phyloP scores from a whole-genome alignment of 1,139 yeast species.

The Kodamaea fungicola region DNA sequence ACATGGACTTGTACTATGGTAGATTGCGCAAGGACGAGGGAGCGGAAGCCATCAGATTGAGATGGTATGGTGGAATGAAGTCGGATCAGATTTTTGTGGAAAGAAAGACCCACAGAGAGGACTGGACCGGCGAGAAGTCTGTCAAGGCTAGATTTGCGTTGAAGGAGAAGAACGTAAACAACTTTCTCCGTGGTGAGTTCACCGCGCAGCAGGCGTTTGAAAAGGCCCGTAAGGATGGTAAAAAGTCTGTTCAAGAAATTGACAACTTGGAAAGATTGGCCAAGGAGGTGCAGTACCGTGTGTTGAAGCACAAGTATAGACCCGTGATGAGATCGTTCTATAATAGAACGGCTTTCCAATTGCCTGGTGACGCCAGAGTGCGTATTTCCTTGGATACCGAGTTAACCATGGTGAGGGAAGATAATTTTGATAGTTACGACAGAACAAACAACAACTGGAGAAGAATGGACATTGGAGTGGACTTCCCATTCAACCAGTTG shows the following conservation, averaged over 20 bases:
- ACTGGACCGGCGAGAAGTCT: slow-evolving; percentile 99
- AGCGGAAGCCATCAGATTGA: slow-evolving; percentile 95
- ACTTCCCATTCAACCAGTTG: slow-evolving; percentile 87
- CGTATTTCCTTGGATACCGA: slow-evolving; percentile 97
- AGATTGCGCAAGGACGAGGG: slow-evolving; percentile 96
- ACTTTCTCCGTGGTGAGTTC: slow-evolving; percentile 75
- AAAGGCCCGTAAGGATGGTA: slow-evolving; percentile 88
- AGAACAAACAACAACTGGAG: slow-evolving; percentile 95
- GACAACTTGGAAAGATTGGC: slow-evolving; percentile 91
- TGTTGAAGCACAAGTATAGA: slow-evolving; percentile 75
- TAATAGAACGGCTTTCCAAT: slow-evolving; percentile 96
- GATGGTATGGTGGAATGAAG: slow-evolving; percentile 99
- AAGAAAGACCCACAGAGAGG: slow-evolving; percentile 97
- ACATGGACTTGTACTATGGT: slow-evolving; percentile 89
- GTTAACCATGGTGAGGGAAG: slow-evolving; percentile 93
- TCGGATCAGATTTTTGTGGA: slow-evolving; percentile 92
- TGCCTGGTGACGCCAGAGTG: slow-evolving; percentile 98
- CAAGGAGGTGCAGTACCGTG: slow-evolving; percentile 85
- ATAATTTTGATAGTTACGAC: slow-evolving; percentile 88
- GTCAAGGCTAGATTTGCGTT: slow-evolving; percentile 94
- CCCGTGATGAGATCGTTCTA: slow-evolving; percentile 96
- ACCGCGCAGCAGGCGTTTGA: slow-evolving; percentile 90
- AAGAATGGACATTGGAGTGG: slow-evolving; percentile 96
- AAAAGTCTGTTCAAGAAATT: slow-evolving; percentile 80
- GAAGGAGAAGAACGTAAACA: slow-evolving; percentile 87